Conservation (phyloP, 257 asterid species). For the Apocynum venetum region DNA sequence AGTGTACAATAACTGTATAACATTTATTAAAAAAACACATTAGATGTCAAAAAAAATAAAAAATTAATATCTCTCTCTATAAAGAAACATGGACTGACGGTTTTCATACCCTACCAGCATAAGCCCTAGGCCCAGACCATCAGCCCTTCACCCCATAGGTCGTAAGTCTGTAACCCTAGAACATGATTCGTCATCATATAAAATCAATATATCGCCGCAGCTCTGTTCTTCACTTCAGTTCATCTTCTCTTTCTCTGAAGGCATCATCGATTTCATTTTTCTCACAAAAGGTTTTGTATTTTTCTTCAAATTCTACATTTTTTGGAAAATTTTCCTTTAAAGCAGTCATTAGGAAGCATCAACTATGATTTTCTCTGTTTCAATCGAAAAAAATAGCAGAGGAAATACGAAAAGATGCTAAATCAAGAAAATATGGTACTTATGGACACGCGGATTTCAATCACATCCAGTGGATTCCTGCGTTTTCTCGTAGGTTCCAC, state of each 20-base stretch:
- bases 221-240: background rate
- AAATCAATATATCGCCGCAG: background rate
- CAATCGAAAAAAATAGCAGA: conserved; percentile 15
- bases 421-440: conserved; percentile 24
- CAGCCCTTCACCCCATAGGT: no score
- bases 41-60: no score
- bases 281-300: background rate
- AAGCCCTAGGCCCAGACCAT: no score
- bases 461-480: conserved; percentile 37
- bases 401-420: conserved; percentile 46
- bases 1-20: no score
- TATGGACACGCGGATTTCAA: conserved; percentile 66
- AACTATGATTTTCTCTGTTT: conserved; percentile 37
- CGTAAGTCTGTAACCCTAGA: background rate
- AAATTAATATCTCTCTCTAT: no score
- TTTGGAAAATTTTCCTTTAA: background rate
- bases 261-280: background rate
- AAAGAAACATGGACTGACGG: no score
- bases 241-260: background rate
- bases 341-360: conserved; percentile 27
- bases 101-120: background rate
- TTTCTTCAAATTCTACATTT: background rate
- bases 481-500: conserved; percentile 74
- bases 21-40: no score
- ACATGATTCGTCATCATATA: background rate